phyloP scores from a whole-genome alignment of 352 stramenopile species.

The Phytopythium helicoides region DNA sequence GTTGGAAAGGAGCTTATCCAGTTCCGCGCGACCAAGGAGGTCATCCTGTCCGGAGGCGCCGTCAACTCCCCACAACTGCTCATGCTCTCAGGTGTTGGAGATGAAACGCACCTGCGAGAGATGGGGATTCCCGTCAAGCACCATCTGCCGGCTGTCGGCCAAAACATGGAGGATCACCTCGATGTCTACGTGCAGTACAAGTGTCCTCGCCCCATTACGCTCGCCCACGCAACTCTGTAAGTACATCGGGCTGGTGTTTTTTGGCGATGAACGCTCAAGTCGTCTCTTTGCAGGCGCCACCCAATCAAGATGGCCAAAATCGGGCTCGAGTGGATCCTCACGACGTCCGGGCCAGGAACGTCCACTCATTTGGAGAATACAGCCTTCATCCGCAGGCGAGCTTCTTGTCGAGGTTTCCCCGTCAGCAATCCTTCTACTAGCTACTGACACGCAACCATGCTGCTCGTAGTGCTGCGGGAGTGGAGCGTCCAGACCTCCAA shows the following conservation, averaged over 20 bases:
- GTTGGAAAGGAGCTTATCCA: conserved; percentile 57
- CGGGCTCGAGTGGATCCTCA: conserved; percentile 78
- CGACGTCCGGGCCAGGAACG: conserved; percentile 63
- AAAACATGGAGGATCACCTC: conserved; percentile 90
- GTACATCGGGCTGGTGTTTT: not conserved
- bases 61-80: conserved; percentile 89
- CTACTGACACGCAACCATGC: conserved; percentile 6
- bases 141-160: conserved; percentile 72
- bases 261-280: not conserved
- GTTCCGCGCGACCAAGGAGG: conserved; percentile 75
- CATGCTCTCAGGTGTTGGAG: conserved; percentile 85
- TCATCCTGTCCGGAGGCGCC: conserved; percentile 85
- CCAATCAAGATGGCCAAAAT: conserved; percentile 85
- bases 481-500: conserved; percentile 82
- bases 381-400: conserved; percentile 78
- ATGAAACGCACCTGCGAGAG: conserved; percentile 68
- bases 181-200: conserved; percentile 89
- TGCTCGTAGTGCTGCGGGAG: conserved; percentile 45
- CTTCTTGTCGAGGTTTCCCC: no score
- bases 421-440: not conserved
- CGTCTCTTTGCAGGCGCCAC: conserved; percentile 46
- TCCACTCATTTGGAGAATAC: conserved; percentile 82
- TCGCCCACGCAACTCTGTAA: conserved; percentile 82
- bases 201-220: conserved; percentile 84
- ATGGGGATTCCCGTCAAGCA: conserved; percentile 71